Evolutionary conservation across 2,329 filamentous ascomycete genomes (phyloP).

Genomic region (Xylaria sp.): DNA sequence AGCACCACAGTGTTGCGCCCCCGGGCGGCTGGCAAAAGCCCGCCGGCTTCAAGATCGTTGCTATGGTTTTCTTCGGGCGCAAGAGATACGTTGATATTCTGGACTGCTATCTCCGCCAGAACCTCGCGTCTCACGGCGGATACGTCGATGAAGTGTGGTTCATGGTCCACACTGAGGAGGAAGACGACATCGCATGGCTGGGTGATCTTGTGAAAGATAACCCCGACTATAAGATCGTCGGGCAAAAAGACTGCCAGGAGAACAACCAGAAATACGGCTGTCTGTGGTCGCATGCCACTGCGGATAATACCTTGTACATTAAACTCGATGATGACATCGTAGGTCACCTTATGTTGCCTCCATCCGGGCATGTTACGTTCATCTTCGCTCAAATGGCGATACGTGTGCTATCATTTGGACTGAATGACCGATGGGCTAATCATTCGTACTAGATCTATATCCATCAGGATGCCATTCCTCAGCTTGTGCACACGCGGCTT

Average conservation of each 20-base stretch:
- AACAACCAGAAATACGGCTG: slow-evolving; percentile 50
- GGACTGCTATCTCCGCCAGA: slow-evolving; percentile 59
- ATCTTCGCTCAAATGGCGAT: neutral
- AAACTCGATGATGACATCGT: slow-evolving; percentile 60
- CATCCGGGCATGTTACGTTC: no score
- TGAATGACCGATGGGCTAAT: slow-evolving; percentile 27
- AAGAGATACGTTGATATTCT: slow-evolving; percentile 57
- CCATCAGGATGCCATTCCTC: slow-evolving; percentile 58
- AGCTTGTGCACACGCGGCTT: slow-evolving; percentile 63
- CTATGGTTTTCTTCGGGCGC: slow-evolving; percentile 59
- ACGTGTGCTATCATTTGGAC: neutral
- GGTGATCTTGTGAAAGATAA: slow-evolving; percentile 53
- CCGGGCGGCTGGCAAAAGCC: slow-evolving; percentile 48
- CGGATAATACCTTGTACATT: slow-evolving; percentile 55
- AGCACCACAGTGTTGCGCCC: slow-evolving; percentile 44
- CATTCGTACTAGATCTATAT: slow-evolving; percentile 42
- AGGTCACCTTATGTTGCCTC: slow-evolving; percentile 39
- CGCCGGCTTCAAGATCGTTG: slow-evolving; percentile 53
- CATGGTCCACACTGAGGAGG: slow-evolving; percentile 55
- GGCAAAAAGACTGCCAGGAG: slow-evolving; percentile 49
- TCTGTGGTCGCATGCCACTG: slow-evolving; percentile 49
- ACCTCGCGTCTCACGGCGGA: slow-evolving; percentile 57
- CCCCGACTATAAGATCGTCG: slow-evolving; percentile 52
- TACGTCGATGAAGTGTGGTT: slow-evolving; percentile 59
- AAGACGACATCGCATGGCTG: slow-evolving; percentile 54